Conservation (phyloP, 1,139 yeast species). For the Candida glucosophila region DNA sequence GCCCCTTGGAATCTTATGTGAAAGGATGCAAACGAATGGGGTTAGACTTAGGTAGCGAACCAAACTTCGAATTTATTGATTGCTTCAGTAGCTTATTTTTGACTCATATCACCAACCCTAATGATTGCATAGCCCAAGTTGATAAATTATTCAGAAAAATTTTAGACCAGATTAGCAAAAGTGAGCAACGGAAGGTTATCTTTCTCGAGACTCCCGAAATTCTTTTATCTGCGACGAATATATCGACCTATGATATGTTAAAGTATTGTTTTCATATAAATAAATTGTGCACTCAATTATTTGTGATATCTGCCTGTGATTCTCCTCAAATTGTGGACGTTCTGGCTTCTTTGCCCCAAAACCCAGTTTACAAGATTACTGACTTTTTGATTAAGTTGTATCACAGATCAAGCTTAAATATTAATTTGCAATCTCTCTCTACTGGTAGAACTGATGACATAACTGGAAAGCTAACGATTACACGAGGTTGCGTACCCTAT, state of each 20-base stretch:
- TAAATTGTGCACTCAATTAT: conserved; percentile 22
- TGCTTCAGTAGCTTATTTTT: conserved; percentile 35
- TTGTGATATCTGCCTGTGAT: conserved; percentile 27
- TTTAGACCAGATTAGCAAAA: conserved; percentile 5
- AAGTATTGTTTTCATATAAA: conserved; percentile 27
- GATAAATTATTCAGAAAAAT: conserved; percentile 16
- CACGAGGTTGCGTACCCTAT: conserved; percentile 40
- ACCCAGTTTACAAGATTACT: conserved; percentile 30
- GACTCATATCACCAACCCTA: conserved; percentile 16
- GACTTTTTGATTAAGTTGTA: conserved; percentile 40
- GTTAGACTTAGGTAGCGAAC: conserved; percentile 19
- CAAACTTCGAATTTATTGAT: conserved; percentile 36
- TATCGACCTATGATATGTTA: conserved; percentile 25
- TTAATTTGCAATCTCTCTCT: conserved; percentile 54
- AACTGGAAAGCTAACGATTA: conserved; percentile 59
- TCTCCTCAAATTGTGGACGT: conserved; percentile 32
- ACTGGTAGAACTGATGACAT: conserved; percentile 83
- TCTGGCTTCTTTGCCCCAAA: conserved; percentile 15
- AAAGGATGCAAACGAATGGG: conserved; percentile 39
- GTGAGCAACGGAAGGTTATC: conserved; percentile 16
- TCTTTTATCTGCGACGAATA: conserved; percentile 33
- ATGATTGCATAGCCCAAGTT: conserved; percentile 10
- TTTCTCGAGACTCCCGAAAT: conserved; percentile 44
- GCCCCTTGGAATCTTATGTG: conserved; percentile 26
- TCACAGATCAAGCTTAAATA: conserved; percentile 41